A percentile compares a stretch with the other conserved stretches of the same genome.
phyloP scores from a whole-genome alignment of 495 filamentous ascomycete genomes.

The Neurospora sp. region DNA sequence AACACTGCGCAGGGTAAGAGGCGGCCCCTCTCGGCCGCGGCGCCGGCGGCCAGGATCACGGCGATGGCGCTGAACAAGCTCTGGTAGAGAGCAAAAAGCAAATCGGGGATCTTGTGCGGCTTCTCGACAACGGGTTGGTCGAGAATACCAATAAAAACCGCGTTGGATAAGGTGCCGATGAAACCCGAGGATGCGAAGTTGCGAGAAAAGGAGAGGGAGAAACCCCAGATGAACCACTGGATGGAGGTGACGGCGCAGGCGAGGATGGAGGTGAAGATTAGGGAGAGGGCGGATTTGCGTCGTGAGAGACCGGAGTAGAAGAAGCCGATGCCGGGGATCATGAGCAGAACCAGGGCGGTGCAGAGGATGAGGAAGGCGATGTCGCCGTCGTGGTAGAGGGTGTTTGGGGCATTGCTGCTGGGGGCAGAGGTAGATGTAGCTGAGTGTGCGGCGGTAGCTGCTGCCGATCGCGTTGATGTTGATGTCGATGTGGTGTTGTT shows the following conservation, averaged over 20 bases:
- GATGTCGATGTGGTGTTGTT: not conserved
- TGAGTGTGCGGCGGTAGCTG: not conserved
- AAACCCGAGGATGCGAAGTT: constrained; percentile 52
- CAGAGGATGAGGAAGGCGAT: constrained; percentile 82
- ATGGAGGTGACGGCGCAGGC: constrained; percentile 78
- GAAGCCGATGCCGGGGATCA: constrained; percentile 97
- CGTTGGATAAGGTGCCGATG: constrained; percentile 75
- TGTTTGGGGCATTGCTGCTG: constrained; percentile 28
- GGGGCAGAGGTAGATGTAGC: constrained; percentile 4
- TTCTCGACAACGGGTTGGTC: constrained; percentile 61
- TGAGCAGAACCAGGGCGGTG: constrained; percentile 83
- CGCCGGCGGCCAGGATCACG: constrained; percentile 84
- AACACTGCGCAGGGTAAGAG: constrained; percentile 94
- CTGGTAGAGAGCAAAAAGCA: constrained; percentile 89
- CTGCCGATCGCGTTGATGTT: not conserved
- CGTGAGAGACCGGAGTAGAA: constrained; percentile 95
- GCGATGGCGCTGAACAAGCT: constrained; percentile 95
- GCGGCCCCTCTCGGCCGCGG: constrained; percentile 80
- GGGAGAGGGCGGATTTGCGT: constrained; percentile 82
- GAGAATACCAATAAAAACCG: constrained; percentile 74
- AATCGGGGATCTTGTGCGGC: constrained; percentile 66
- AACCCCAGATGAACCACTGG: constrained; percentile 99
- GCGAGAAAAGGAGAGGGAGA: constrained; percentile 87
- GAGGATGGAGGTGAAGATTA: constrained; percentile 95
- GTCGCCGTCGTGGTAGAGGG: constrained; percentile 55